Percentiles rank a stretch among this genome's conserved stretches.
phyloP scores from a whole-genome alignment of 208 protist species.

The Trypanosoma lewisi region DNA sequence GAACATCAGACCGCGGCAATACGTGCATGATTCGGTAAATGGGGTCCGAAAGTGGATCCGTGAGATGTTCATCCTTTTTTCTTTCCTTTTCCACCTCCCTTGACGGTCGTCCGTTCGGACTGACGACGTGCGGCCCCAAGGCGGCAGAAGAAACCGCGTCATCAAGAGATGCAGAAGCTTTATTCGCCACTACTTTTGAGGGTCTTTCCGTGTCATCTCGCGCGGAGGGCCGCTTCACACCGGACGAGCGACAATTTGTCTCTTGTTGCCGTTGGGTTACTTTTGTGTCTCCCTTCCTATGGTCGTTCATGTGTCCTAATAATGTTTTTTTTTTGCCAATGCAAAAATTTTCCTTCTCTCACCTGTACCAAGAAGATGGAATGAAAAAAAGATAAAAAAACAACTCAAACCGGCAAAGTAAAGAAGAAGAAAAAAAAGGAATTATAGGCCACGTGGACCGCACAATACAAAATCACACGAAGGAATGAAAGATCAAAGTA shows the following conservation, averaged over 20 bases:
- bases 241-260: neutral
- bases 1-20: constrained; percentile 71
- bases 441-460: too few species aligned
- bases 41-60: constrained; percentile 33
- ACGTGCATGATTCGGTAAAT: constrained; percentile 88
- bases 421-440: constrained; percentile 9
- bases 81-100: neutral
- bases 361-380: neutral
- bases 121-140: neutral
- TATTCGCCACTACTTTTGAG: neutral
- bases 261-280: neutral
- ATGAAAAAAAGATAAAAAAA: constrained; percentile 18
- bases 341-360: neutral
- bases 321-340: too few species aligned
- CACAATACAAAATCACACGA: too few species aligned
- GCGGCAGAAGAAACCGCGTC: neutral
- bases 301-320: neutral
- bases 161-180: neutral
- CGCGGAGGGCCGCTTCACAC: constrained; percentile 1
- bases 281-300: neutral
- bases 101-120: neutral
- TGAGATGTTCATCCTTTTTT: neutral
- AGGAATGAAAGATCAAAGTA: too few species aligned
- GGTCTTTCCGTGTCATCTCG: neutral
- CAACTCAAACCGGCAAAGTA: neutral